These are phyloP conservation scores for Anthracocystis panici-leucophaei DNA, from an alignment of 1,284 basidiomycete species.

Conservation along the genomic window DNA sequence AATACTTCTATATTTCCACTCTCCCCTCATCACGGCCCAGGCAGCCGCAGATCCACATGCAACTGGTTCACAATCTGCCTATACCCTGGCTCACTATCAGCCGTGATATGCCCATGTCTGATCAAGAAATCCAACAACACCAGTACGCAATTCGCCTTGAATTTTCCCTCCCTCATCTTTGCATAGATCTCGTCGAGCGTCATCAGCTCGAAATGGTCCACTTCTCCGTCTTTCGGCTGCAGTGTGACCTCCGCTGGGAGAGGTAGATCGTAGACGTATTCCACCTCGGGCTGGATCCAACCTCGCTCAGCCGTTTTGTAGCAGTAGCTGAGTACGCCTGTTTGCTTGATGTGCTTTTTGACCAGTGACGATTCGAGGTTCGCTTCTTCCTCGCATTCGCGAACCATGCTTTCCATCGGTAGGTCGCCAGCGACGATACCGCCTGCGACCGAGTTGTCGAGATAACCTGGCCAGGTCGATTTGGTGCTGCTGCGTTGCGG, in stretches of 20 bases:
- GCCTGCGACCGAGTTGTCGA: conserved; percentile 71
- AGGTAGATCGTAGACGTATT: conserved; percentile 66
- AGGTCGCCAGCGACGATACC: conserved; percentile 78
- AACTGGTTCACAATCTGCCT: conserved; percentile 79
- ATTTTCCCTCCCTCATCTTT: conserved; percentile 73
- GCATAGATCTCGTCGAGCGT: conserved; percentile 56
- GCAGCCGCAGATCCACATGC: conserved; percentile 75
- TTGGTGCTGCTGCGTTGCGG: conserved; percentile 87
- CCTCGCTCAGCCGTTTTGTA: conserved; percentile 76
- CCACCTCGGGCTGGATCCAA: conserved; percentile 66
- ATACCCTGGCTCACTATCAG: conserved; percentile 81
- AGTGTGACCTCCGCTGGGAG: conserved; percentile 73
- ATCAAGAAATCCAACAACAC: conserved; percentile 88
- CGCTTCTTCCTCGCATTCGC: conserved; percentile 94
- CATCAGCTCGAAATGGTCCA: conserved; percentile 81
- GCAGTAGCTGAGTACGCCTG: conserved; percentile 71
- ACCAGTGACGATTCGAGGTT: conserved; percentile 79
- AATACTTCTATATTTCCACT: neutral
- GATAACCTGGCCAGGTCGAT: conserved; percentile 76
- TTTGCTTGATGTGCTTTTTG: conserved; percentile 73
- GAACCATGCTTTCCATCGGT: conserved; percentile 82
- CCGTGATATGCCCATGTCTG: conserved; percentile 79
- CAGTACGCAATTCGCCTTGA: conserved; percentile 88
- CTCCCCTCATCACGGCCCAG: conserved; percentile 35
- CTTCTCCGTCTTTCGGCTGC: conserved; percentile 87